These are phyloP conservation scores for Arctium minus DNA, from an alignment of 129 eudicot species.

Conservation along the genomic window DNA sequence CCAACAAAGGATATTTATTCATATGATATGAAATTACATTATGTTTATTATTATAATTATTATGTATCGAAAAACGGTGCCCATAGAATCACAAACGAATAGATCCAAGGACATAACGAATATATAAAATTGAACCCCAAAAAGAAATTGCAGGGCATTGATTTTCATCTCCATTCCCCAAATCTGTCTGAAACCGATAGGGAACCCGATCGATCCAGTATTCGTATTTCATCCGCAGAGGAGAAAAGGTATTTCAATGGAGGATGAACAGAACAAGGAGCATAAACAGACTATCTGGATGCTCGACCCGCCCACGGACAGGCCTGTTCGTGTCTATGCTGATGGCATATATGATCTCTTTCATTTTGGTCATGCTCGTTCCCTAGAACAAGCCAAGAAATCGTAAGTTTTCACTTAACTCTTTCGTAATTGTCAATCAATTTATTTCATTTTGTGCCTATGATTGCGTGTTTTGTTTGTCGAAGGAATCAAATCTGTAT, in stretches of 20 bases:
- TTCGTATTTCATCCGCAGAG: background rate
- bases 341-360: slow-evolving; percentile 57
- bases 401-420: slow-evolving; percentile 16
- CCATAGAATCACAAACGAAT: background rate
- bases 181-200: slow-evolving; percentile 14
- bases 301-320: slow-evolving; percentile 43
- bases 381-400: slow-evolving; percentile 56
- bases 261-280: slow-evolving; percentile 22
- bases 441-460: background rate
- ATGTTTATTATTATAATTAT: background rate
- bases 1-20: background rate
- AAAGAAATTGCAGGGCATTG: slow-evolving; percentile 7
- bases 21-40: background rate
- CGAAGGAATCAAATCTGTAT: background rate
- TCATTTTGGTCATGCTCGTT: slow-evolving; percentile 55
- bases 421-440: background rate
- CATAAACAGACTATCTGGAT: slow-evolving; percentile 33
- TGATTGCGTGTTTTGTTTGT: background rate
- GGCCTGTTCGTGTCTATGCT: slow-evolving; percentile 58
- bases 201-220: background rate
- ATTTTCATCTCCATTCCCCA: slow-evolving; percentile 19
- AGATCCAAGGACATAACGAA: slow-evolving; percentile 15
- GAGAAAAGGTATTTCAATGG: slow-evolving; percentile 1
- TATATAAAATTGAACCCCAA: background rate
- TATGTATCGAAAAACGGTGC: background rate